phyloP scores from a whole-genome alignment of 2,329 filamentous ascomycete genomes.

The Botrytis paeoniae region DNA sequence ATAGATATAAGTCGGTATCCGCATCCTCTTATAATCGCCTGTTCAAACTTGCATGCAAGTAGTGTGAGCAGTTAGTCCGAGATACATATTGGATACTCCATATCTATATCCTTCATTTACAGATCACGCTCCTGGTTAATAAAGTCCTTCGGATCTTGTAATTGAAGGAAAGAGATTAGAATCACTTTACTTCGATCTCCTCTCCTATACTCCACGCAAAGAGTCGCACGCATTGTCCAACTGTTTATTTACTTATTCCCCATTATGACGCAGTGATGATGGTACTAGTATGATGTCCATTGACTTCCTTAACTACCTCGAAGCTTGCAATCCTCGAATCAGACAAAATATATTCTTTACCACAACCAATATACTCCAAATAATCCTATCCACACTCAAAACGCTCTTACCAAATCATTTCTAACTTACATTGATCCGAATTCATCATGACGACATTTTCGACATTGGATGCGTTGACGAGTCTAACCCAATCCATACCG shows the following conservation, averaged over 20 bases:
- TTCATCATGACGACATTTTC: conserved; percentile 29
- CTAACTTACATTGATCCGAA: background rate
- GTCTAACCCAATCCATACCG: conserved; percentile 54
- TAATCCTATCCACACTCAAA: background rate
- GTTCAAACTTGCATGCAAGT: conserved; percentile 10
- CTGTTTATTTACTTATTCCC: background rate
- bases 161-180: background rate
- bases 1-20: conserved; percentile 14
- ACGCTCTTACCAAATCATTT: background rate
- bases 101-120: conserved; percentile 1
- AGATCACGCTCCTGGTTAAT: conserved; percentile 1
- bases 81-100: background rate
- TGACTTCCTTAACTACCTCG: background rate
- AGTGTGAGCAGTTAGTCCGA: background rate
- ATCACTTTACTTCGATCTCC: background rate
- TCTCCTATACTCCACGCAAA: background rate
- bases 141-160: background rate
- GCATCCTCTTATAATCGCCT: conserved; percentile 10
- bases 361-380: background rate
- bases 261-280: background rate
- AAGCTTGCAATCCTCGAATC: conserved; percentile 1
- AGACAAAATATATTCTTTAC: background rate
- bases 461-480: conserved; percentile 53
- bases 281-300: conserved; percentile 7
- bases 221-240: conserved; percentile 6